Conservation (phyloP, 345 rosid species). For the Brassica carinata region DNA sequence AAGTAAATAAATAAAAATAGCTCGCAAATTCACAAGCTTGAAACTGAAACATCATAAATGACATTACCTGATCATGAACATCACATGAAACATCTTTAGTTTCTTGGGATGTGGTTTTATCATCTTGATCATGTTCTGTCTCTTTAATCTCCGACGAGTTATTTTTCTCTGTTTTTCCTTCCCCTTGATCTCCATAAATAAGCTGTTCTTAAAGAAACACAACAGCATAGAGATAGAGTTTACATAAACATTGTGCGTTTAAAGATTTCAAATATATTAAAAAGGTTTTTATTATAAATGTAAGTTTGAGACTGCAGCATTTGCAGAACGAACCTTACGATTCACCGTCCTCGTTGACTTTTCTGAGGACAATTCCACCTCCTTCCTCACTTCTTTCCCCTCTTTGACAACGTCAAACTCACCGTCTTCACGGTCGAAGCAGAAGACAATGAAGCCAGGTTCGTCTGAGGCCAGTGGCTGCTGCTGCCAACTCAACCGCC, state of each 20-base stretch:
- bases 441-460: slow-evolving; percentile 60
- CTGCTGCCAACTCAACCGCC: slow-evolving; percentile 38
- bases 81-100: slow-evolving; percentile 32
- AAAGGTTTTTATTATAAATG: no score
- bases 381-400: slow-evolving; percentile 36
- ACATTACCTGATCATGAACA: slow-evolving; percentile 20
- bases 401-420: slow-evolving; percentile 61
- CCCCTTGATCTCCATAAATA: slow-evolving; percentile 32
- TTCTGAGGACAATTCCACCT: slow-evolving; percentile 14
- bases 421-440: slow-evolving; percentile 65
- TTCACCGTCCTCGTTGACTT: slow-evolving; percentile 35
- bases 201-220: slow-evolving; percentile 35
- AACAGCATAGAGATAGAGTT: not conserved
- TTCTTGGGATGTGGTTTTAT: slow-evolving; percentile 18
- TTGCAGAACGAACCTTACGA: slow-evolving; percentile 42
- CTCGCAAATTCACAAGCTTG: not conserved
- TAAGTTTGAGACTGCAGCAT: no score
- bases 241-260: no score
- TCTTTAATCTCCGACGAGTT: not conserved
- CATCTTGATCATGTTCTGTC: slow-evolving; percentile 13
- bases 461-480: slow-evolving; percentile 48
- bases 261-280: no score
- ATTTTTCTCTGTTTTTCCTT: slow-evolving; percentile 19
- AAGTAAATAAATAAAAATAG: not conserved
- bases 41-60: slow-evolving; percentile 6